These are phyloP conservation scores for Globisporangium spinosum DNA, from an alignment of 352 stramenopile genomes.

Conservation along the genomic window DNA sequence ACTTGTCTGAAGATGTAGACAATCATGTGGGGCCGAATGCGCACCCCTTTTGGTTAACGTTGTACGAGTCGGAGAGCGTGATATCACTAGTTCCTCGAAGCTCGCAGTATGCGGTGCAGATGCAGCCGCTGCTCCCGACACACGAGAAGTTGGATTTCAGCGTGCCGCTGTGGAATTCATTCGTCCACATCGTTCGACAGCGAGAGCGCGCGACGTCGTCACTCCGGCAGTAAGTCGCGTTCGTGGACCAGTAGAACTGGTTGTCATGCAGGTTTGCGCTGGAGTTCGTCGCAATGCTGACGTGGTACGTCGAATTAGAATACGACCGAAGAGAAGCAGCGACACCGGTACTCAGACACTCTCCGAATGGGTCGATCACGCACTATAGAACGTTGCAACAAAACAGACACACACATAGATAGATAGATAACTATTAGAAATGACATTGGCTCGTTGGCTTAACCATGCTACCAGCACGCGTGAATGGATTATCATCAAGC, in stretches of 20 bases:
- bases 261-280: constrained; percentile 24
- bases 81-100: constrained; percentile 8
- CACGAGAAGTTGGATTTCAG: constrained; percentile 21
- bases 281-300: constrained; percentile 23
- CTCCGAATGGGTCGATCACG: constrained; percentile 28
- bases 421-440: not conserved
- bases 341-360: constrained; percentile 27
- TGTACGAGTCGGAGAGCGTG: not conserved
- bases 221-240: no score
- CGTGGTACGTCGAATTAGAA: constrained; percentile 17
- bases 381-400: constrained; percentile 19
- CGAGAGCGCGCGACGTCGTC: constrained; percentile 3
- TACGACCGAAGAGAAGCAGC: not conserved
- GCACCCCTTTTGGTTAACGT: no score
- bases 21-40: no score
- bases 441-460: no score
- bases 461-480: no score
- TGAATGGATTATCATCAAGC: no score
- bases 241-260: not conserved
- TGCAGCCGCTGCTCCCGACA: constrained; percentile 30
- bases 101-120: constrained; percentile 39
- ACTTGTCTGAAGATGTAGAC: no score
- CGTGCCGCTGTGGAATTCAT: no score
- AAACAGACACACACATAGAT: no score
- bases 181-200: constrained; percentile 12